phyloP scores from a whole-genome alignment of 1,139 yeast species.

The Suhomyces chickasaworum region DNA sequence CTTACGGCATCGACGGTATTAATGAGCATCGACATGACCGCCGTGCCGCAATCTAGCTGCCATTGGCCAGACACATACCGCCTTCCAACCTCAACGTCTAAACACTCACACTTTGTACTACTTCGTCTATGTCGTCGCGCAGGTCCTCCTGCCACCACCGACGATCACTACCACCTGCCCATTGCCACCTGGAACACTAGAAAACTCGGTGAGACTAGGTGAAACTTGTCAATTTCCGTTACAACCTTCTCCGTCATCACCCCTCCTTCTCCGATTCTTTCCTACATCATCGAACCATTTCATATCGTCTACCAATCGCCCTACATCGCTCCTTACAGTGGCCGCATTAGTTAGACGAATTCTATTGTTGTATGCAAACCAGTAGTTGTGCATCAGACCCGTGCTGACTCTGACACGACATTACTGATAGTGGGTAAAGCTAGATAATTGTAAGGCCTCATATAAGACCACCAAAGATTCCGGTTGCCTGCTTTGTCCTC shows the following conservation, averaged over 20 bases:
- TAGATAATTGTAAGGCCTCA: not conserved
- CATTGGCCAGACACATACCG: not conserved
- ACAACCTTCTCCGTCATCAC: not conserved
- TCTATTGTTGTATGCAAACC: conserved; percentile 11
- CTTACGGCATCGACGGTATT: not conserved
- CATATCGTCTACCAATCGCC: not conserved
- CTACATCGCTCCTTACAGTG: not conserved
- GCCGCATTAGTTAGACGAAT: conserved; percentile 2
- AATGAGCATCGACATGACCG: not conserved
- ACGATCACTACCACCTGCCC: not conserved
- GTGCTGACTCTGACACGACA: conserved; percentile 4
- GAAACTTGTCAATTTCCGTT: no score
- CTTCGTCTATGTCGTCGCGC: conserved; percentile 5
- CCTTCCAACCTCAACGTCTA: conserved; percentile 1
- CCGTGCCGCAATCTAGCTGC: not conserved
- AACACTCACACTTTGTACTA: conserved; percentile 4
- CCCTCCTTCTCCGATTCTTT: not conserved
- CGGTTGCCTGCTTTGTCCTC: not conserved
- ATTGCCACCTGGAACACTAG: no score
- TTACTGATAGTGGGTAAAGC: not conserved
- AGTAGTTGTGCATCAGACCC: conserved; percentile 3
- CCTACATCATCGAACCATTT: not conserved
- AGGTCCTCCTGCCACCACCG: not conserved
- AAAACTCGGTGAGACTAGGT: no score
- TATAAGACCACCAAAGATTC: conserved; percentile 2